These are phyloP conservation scores for Carex pumila DNA, from an alignment of 176 grass and related monocot species.

Conservation along the genomic window DNA sequence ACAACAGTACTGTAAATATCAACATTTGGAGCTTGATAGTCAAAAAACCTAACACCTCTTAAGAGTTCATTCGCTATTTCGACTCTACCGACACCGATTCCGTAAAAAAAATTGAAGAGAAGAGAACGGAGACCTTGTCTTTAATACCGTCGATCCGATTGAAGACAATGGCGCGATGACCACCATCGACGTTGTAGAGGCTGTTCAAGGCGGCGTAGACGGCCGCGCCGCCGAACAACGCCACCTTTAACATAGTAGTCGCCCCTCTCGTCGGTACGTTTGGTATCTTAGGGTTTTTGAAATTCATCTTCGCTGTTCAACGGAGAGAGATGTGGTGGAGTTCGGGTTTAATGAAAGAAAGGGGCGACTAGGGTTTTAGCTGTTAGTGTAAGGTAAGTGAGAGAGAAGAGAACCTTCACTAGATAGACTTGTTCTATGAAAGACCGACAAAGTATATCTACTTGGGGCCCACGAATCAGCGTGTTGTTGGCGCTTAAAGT, in stretches of 20 bases:
- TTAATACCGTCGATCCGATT: slow-evolving; percentile 76
- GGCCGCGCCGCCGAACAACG: slow-evolving; percentile 41
- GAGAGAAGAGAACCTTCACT: background rate
- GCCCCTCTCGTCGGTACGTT: slow-evolving; percentile 24
- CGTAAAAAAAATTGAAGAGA: background rate
- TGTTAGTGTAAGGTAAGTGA: background rate
- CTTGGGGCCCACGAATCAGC: background rate
- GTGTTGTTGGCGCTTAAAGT: background rate
- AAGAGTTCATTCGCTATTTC: background rate
- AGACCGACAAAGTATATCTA: too few species aligned
- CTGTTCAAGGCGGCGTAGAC: slow-evolving; percentile 39
- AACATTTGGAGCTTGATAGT: background rate
- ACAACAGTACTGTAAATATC: background rate
- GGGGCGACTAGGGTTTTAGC: slow-evolving; percentile 22
- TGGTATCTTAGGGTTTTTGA: slow-evolving; percentile 35
- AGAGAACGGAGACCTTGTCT: slow-evolving; percentile 46
- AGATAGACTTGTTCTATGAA: background rate
- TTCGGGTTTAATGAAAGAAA: background rate
- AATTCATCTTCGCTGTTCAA: slow-evolving; percentile 31
- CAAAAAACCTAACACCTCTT: background rate
- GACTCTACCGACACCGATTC: background rate
- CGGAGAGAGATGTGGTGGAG: too few species aligned
- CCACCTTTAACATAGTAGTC: slow-evolving; percentile 29
- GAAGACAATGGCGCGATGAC: slow-evolving; percentile 89
- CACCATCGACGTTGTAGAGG: slow-evolving; percentile 83